Evolutionary conservation across 495 filamentous ascomycete genomes (phyloP).

Genomic region (Penicillium robsamsonii): DNA sequence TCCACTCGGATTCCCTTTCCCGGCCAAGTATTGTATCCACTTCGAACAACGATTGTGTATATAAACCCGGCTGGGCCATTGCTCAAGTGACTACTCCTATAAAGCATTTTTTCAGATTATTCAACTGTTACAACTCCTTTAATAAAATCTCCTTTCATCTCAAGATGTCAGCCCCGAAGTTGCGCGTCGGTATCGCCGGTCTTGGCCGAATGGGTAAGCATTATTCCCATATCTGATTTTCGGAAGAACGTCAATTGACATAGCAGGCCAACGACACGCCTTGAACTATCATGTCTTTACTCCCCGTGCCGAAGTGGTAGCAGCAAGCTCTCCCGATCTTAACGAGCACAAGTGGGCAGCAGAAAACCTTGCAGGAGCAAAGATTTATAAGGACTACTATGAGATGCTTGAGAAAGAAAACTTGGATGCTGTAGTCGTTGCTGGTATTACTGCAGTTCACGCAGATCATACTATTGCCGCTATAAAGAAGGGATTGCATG

Average conservation of each 20-base stretch:
- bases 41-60: neutral
- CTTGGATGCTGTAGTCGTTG: conserved; percentile 49
- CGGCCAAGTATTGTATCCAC: neutral
- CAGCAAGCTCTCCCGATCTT: conserved; percentile 41
- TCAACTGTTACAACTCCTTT: too few species aligned
- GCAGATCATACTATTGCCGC: conserved; percentile 47
- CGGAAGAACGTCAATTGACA: neutral
- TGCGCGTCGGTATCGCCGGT: conserved; percentile 42
- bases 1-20: neutral
- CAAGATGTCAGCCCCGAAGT: conserved; percentile 35
- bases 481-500: conserved; percentile 46
- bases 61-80: neutral
- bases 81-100: neutral
- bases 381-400: conserved; percentile 43
- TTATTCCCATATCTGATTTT: neutral
- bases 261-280: conserved; percentile 30
- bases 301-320: conserved; percentile 49
- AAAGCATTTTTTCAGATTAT: neutral
- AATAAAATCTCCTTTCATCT: neutral
- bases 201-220: conserved; percentile 52
- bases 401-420: conserved; percentile 50
- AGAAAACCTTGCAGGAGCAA: conserved; percentile 35
- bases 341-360: conserved; percentile 45
- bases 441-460: conserved; percentile 42
- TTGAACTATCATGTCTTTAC: conserved; percentile 42